A percentile compares a stretch with the other conserved stretches of the same genome.
These are phyloP conservation scores for Diversispora eburnea DNA, from an alignment of 192 early-diverging fungal genomes.

Conservation along the genomic window DNA sequence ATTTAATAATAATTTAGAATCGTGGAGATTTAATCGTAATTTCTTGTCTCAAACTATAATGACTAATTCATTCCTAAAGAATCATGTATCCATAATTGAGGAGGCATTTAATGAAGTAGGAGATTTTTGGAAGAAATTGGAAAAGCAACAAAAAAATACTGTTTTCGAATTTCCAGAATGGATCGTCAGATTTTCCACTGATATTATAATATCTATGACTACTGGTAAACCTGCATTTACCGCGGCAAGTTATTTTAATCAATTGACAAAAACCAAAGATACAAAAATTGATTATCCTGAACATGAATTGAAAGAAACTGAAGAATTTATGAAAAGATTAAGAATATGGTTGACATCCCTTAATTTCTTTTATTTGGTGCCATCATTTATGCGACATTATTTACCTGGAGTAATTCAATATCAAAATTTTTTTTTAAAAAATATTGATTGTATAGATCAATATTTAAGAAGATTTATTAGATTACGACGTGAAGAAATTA, in stretches of 20 bases:
- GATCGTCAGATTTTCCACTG: not conserved
- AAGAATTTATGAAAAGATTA: not conserved
- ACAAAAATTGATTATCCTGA: not conserved
- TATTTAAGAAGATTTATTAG: not conserved
- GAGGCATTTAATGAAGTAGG: not conserved
- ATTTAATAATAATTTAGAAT: not conserved
- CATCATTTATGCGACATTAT: constrained; percentile 1
- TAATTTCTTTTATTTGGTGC: constrained; percentile 2
- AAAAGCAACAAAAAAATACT: not conserved
- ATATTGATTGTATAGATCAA: not conserved
- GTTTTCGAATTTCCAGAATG: not conserved
- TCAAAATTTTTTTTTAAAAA: not conserved
- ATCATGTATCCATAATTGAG: not conserved
- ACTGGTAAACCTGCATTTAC: not conserved
- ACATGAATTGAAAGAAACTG: not conserved
- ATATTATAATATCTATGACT: not conserved
- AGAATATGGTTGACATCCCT: not conserved
- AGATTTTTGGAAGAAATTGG: not conserved
- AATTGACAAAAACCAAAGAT: not conserved
- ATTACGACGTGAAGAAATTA: not conserved
- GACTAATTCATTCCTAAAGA: not conserved
- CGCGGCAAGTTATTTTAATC: not conserved
- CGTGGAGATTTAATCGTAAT: not conserved
- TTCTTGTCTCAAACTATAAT: not conserved
- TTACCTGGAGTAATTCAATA: not conserved